Percentiles rank a stretch among this genome's conserved stretches.
Conservation (phyloP, 495 filamentous ascomycete species). For the Saxispiralis lemnorum region DNA sequence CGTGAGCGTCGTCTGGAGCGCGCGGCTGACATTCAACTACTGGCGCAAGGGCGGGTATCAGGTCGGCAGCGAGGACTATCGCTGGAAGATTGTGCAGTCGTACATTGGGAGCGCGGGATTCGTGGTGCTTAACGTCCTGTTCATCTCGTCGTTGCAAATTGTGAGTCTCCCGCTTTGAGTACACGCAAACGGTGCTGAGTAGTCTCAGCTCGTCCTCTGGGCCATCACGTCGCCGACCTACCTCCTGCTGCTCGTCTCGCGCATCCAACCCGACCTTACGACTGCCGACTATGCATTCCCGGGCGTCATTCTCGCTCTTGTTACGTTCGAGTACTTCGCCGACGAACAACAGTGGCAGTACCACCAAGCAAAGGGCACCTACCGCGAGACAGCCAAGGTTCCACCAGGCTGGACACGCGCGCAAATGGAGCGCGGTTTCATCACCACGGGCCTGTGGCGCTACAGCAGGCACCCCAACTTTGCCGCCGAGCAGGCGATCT, state of each 20-base stretch:
- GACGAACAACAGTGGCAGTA: conserved; percentile 92
- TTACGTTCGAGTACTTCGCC: conserved; percentile 61
- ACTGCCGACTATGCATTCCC: conserved; percentile 51
- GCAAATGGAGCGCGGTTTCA: conserved; percentile 84
- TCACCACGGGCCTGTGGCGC: conserved; percentile 68
- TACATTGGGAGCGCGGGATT: conserved; percentile 40
- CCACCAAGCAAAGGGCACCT: conserved; percentile 62
- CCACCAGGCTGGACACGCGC: conserved; percentile 39
- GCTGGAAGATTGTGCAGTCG: conserved; percentile 48
- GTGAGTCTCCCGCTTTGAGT: conserved; percentile 27
- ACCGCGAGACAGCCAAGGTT: conserved; percentile 53
- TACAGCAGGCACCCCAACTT: conserved; percentile 89
- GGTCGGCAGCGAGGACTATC: conserved; percentile 81
- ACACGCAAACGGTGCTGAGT: neutral
- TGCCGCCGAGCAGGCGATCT: conserved; percentile 77
- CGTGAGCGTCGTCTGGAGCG: conserved; percentile 64
- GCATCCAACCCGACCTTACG: conserved; percentile 24
- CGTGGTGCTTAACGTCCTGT: conserved; percentile 68
- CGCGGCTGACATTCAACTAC: conserved; percentile 91
- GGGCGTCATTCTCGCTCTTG: conserved; percentile 45
- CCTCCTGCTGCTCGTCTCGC: conserved; percentile 46
- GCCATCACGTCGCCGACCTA: conserved; percentile 68
- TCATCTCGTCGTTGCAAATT: conserved; percentile 75
- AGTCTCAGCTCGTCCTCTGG: conserved; percentile 46
- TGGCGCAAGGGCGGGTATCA: conserved; percentile 88